These are phyloP conservation scores for Pneumocystis jirovecii DNA, from an alignment of 1,139 yeast species.

Conservation along the genomic window DNA sequence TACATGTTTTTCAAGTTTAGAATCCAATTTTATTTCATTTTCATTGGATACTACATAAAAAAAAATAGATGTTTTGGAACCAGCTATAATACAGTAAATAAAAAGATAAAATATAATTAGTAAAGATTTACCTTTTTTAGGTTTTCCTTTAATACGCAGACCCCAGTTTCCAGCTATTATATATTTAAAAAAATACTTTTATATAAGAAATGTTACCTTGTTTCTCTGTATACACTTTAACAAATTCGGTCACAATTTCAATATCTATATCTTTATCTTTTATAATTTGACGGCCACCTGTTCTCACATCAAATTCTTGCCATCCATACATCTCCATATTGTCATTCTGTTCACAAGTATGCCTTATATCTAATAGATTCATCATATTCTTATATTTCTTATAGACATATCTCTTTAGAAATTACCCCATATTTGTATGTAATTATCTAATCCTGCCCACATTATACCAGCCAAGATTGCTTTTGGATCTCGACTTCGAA, in stretches of 20 bases:
- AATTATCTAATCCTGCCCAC: slow-evolving; percentile 67
- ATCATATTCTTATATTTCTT: background rate
- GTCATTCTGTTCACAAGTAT: slow-evolving; percentile 64
- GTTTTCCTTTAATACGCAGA: slow-evolving; percentile 15
- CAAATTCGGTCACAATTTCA: slow-evolving; percentile 54
- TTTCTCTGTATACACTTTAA: slow-evolving; percentile 52
- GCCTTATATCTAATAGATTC: slow-evolving; percentile 37
- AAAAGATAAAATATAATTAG: background rate
- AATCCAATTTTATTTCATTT: background rate
- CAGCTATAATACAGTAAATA: background rate
- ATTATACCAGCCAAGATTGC: slow-evolving; percentile 69
- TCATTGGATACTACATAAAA: slow-evolving; percentile 46
- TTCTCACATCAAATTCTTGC: slow-evolving; percentile 71
- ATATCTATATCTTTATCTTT: slow-evolving; percentile 52
- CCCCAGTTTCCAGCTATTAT: slow-evolving; percentile 14
- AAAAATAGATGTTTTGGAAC: slow-evolving; percentile 40
- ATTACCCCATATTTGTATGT: slow-evolving; percentile 34
- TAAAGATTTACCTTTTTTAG: slow-evolving; percentile 5
- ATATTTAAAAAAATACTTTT: background rate
- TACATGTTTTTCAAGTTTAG: background rate
- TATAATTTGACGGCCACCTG: slow-evolving; percentile 71
- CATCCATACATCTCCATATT: slow-evolving; percentile 67
- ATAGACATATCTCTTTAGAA: background rate
- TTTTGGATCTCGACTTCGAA: slow-evolving; percentile 65
- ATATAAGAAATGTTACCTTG: slow-evolving; percentile 26